Base-by-base conservation (phyloP, 306 rosid genomes). In the Cucurbita maxima region DNA sequence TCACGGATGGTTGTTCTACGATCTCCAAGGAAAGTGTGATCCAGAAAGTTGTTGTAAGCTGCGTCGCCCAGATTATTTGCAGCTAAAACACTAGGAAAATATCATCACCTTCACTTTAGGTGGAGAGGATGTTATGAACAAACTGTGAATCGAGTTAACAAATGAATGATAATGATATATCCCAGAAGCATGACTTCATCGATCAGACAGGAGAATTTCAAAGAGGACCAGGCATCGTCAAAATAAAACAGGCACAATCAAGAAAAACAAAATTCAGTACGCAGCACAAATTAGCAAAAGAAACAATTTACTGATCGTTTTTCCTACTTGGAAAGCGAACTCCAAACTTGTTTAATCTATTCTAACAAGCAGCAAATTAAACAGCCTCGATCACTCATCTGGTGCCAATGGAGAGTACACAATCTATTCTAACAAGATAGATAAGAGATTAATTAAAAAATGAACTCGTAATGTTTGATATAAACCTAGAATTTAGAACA, bases 11-110 rank as follows among this genome's bases (percentile, higher is more conserved):
- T 90, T 48, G 98, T 90, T 81, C 80, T 87, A 18, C 97, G 94
- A 82, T 94, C 95, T 55, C 94, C 97, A 37, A 94, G 98, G 61
- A 83, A 94, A 77, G 96, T 94, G 81, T 89, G 96, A 82, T 90
- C 96, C 78, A 94, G 81, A 60, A 94, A 94, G 86, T 90, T 94
- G 84, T 82, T 77, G 72, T 79, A 89, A 34, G 96, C 92, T 47
- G 43, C 71, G 18, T 86, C 79, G 9, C 91, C 81, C 48, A 88
- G 85, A 79, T 88, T 90, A 79, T 86, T 87, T 34, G 96, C 98
- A 69, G 98, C 98, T 73, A 90, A 77, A 16, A 88, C 96, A 87
- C 98, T 94, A 79, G 2, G 10, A 16, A 58, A 15, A 56, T 40
- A 66, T 73, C 64, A 54, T 30, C 16, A 71, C 40, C 30, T 54